Percentiles rank a stretch among this genome's conserved stretches.
Conservation (phyloP, 2,329 filamentous ascomycete species). For the Aspergillus neoniger region DNA sequence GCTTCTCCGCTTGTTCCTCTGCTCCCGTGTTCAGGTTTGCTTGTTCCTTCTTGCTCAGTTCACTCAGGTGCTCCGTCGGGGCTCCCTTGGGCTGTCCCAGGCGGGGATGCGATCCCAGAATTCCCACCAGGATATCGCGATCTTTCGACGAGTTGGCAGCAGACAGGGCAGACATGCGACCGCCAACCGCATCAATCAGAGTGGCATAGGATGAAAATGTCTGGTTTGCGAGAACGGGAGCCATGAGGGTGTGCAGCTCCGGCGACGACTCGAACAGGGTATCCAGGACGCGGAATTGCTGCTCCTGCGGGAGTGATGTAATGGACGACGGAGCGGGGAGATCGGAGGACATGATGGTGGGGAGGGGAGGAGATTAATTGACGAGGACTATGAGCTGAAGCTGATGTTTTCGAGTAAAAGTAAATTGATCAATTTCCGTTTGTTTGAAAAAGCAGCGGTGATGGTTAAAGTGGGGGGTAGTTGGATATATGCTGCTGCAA, state of each 20-base stretch:
- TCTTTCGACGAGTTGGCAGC: conserved; percentile 54
- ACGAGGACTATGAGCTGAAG: conserved; percentile 3
- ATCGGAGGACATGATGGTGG: conserved; percentile 23
- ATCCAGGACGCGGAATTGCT: conserved; percentile 64
- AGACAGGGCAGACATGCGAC: conserved; percentile 63
- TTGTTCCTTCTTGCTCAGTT: conserved; percentile 79
- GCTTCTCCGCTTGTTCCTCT: conserved; percentile 49
- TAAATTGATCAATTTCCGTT: background rate
- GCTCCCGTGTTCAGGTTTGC: conserved; percentile 65
- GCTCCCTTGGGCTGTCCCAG: conserved; percentile 62
- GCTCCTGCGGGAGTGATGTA: conserved; percentile 55
- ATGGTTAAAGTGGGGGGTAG: background rate
- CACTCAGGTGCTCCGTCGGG: conserved; percentile 65
- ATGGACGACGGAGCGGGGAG: conserved; percentile 64
- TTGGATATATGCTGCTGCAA: conserved; percentile 5
- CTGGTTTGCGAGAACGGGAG: conserved; percentile 64
- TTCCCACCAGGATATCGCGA: conserved; percentile 63
- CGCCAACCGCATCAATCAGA: conserved; percentile 67
- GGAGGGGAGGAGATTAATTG: background rate
- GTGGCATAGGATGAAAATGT: conserved; percentile 67
- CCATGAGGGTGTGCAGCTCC: conserved; percentile 70
- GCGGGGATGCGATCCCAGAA: conserved; percentile 79
- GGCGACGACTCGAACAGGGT: conserved; percentile 81
- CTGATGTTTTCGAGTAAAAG: conserved; percentile 1
- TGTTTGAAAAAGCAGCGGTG: background rate